Base-by-base conservation (phyloP, 2,329 filamentous ascomycete genomes). In the Fusarium brevicatenulatum region DNA sequence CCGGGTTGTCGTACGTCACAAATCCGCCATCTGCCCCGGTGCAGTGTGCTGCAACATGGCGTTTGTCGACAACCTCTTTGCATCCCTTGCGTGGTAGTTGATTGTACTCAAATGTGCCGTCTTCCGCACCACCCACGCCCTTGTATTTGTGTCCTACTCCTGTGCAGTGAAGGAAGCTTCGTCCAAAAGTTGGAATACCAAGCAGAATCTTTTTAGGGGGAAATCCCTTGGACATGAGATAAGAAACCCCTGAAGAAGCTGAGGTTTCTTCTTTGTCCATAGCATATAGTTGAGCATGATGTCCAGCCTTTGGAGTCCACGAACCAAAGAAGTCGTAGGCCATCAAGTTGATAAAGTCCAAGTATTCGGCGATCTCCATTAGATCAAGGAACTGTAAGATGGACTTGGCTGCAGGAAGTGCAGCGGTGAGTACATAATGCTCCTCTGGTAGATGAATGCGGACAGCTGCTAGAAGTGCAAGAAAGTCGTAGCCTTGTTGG, bases 291-390 rank as follows among this genome's bases (percentile, higher is more conserved):
- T 95, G 93, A 9, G 93, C 89, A 61, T 95, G 93, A 79, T 95
- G 92, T 11, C 93, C 93, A 50, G 89, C 89, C 64, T 87, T 87
- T 36, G 84, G 79, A 3, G 88, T 89, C 93, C 93, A 95, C 7
- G 89, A 85, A 3, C 93, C 93, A 32, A 88, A 90, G 78, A 95
- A 93, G 80, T 96, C 93, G 81, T 95, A 96, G 4, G 93, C 89
- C 88, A 92, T 94, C 40, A 96, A 83, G 80, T 95, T 95, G 80
- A 96, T 83, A 70, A 91, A 87, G 80, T 95, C 92, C 40, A 96
- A 85, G 74, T 93, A 91, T 50, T 88, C 83, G 55, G 91, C 87
- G 16, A 91, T 89, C 63, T 85, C 83, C 28, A 81, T 83, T 16
- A 95, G 83, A 78, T 95, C 89, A 78, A 95, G 92, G 77, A 92